phyloP scores from a whole-genome alignment of 164 flowering plant species.

The Magnolia officinalis region DNA sequence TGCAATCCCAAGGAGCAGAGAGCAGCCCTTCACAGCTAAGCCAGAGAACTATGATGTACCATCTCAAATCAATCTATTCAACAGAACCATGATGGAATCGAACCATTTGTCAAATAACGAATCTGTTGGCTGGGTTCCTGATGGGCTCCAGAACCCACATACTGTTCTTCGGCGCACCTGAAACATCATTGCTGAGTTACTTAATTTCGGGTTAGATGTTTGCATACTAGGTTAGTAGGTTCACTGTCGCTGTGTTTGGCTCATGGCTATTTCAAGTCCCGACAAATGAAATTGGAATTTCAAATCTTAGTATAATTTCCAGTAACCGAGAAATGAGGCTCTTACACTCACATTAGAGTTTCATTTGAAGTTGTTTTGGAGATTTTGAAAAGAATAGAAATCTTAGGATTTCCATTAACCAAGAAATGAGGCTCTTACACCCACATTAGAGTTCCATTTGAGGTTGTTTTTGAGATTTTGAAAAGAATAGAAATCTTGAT shows the following conservation, averaged over 20 bases:
- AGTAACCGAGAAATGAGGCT: background rate
- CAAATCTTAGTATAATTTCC: background rate
- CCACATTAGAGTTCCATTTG: background rate
- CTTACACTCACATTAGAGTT: background rate
- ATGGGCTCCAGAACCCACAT: background rate
- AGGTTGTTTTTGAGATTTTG: background rate
- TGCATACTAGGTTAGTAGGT: background rate
- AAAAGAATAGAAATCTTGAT: background rate
- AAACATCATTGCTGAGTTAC: background rate
- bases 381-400: background rate
- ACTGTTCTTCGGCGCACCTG: background rate
- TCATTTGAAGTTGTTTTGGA: background rate
- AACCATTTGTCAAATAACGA: background rate
- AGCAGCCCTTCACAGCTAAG: background rate
- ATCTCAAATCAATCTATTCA: background rate
- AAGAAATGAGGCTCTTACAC: background rate
- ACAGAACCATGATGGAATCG: background rate
- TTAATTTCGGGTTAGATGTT: background rate
- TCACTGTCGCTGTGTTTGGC: background rate
- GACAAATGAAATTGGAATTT: background rate
- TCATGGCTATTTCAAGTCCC: background rate
- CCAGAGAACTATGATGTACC: background rate
- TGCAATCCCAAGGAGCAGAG: background rate
- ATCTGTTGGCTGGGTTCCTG: background rate
- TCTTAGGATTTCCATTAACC: background rate